Conservation (phyloP, 805 yeast genomes). For the Zygoascus tannicola region DNA sequence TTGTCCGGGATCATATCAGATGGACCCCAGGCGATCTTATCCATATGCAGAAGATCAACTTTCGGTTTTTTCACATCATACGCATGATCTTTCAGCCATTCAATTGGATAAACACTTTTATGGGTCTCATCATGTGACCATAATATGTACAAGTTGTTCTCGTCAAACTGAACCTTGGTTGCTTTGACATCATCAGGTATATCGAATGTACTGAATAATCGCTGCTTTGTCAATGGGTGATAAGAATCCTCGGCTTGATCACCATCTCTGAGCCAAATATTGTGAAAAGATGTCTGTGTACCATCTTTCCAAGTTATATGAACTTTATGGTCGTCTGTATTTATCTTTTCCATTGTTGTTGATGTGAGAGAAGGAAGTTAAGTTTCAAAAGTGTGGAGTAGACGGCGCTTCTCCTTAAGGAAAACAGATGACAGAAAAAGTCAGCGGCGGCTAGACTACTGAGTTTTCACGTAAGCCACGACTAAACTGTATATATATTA, state of each 20-base stretch:
- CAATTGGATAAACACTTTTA: conserved; percentile 29
- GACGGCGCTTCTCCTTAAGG: neutral
- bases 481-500: too few relatives aligned
- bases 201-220: conserved; percentile 46
- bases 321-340: neutral
- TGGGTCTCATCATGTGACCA: conserved; percentile 36
- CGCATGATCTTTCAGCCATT: conserved; percentile 42
- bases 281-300: conserved; percentile 23
- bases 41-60: conserved; percentile 22
- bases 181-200: conserved; percentile 30
- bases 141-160: conserved; percentile 14
- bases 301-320: conserved; percentile 4
- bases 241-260: conserved; percentile 51
- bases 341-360: conserved; percentile 1
- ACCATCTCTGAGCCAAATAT: conserved; percentile 57
- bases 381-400: neutral
- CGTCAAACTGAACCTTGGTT: conserved; percentile 13
- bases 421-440: too few relatives aligned
- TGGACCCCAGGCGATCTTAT: conserved; percentile 38
- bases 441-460: too few relatives aligned
- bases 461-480: too few relatives aligned
- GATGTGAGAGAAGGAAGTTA: neutral
- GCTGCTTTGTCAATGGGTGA: conserved; percentile 47
- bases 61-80: conserved; percentile 43
- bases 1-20: conserved; percentile 26